Evolutionary conservation across 2,329 filamentous ascomycete species (phyloP).

Genomic region (Neocucurbitaria cava): DNA sequence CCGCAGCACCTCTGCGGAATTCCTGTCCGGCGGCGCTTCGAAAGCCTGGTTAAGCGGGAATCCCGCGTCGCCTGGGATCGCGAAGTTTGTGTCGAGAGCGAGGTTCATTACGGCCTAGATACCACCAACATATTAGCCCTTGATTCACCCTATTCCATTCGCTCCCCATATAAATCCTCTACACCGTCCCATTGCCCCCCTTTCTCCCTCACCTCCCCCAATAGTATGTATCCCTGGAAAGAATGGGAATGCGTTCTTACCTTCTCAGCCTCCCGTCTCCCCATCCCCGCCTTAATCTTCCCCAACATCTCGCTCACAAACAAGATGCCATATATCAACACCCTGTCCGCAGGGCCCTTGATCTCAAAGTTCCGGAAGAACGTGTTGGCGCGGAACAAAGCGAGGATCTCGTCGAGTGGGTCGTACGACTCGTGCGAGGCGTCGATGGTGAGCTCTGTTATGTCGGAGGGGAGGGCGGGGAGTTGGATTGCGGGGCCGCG

Average conservation of each 20-base stretch:
- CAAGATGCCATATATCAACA: constrained; percentile 95
- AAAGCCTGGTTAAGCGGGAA: constrained; percentile 98
- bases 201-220: constrained; percentile 41
- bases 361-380: constrained; percentile 99
- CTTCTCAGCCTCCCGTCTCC: constrained; percentile 71
- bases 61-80: constrained; percentile 88
- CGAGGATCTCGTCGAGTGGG: constrained; percentile 90
- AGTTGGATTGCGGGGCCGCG: constrained; percentile 94
- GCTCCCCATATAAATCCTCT: too few relatives aligned
- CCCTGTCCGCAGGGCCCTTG: constrained; percentile 90
- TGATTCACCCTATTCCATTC: neutral
- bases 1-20: constrained; percentile 86
- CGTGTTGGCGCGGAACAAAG: constrained; percentile 95
- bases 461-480: constrained; percentile 59
- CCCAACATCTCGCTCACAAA: constrained; percentile 89
- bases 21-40: constrained; percentile 83
- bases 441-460: constrained; percentile 69
- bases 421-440: constrained; percentile 94
- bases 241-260: too few relatives aligned
- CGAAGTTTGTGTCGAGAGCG: constrained; percentile 91
- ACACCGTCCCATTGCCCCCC: too few relatives aligned
- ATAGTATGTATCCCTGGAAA: neutral
- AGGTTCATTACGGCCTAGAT: constrained; percentile 81
- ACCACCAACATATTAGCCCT: constrained; percentile 4
- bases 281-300: constrained; percentile 81